Conservation (phyloP, 2,329 filamentous ascomycete species). For the Chalaropsis ovoidea region DNA sequence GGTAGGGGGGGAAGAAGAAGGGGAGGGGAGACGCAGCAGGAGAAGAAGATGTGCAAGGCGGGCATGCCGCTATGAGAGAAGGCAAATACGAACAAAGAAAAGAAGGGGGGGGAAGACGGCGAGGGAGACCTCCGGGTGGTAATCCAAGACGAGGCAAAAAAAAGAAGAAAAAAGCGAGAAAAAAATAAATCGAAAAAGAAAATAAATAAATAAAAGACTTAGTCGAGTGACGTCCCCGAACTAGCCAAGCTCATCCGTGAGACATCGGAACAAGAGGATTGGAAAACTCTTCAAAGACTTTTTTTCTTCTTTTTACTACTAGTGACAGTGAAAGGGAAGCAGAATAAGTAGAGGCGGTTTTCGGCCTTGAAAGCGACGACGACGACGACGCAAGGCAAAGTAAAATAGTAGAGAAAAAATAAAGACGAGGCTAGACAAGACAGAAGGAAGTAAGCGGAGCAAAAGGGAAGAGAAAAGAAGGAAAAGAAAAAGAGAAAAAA, state of each 20-base stretch:
- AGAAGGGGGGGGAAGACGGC: not conserved
- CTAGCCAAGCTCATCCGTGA: not conserved
- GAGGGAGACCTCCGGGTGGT: not conserved
- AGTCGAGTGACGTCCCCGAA: not conserved
- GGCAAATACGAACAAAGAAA: conserved; percentile 1
- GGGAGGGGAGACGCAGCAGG: not conserved
- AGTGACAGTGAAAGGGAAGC: too few relatives aligned
- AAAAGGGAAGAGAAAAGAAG: too few relatives aligned
- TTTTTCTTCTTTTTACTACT: too few relatives aligned
- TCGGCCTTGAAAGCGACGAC: too few relatives aligned
- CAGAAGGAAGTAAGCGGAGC: too few relatives aligned
- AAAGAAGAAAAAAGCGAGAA: not conserved
- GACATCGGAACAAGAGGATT: too few relatives aligned
- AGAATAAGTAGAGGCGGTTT: too few relatives aligned
- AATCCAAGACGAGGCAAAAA: not conserved
- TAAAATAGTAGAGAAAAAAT: too few relatives aligned
- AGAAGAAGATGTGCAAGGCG: conserved; percentile 1
- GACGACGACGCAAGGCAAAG: too few relatives aligned
- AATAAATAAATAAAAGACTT: not conserved
- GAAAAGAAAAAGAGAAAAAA: too few relatives aligned
- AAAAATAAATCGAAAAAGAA: not conserved
- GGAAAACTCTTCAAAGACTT: too few relatives aligned
- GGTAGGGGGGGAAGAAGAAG: not conserved
- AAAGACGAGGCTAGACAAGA: too few relatives aligned
- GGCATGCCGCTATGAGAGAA: not conserved